phyloP scores from a whole-genome alignment of 805 yeast genomes.

The Suhomyces emberorum region DNA sequence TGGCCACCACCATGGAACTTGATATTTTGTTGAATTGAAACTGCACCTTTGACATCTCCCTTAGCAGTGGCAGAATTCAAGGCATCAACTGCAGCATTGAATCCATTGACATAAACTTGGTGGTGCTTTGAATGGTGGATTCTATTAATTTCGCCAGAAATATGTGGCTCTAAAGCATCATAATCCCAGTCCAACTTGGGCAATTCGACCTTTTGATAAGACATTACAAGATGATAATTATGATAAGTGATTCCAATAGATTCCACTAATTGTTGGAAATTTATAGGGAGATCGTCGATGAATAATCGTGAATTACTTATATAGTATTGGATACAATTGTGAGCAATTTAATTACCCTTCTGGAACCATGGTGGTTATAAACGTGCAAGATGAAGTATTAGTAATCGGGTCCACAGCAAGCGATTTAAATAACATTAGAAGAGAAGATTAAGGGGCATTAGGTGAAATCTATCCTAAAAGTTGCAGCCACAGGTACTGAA shows the following conservation, averaged over 20 bases:
- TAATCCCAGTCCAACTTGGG: constrained; percentile 48
- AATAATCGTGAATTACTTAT: not conserved
- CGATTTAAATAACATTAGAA: no score
- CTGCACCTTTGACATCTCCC: constrained; percentile 39
- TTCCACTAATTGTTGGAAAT: not conserved
- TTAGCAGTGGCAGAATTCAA: constrained; percentile 31
- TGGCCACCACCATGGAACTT: constrained; percentile 53
- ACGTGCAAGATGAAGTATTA: no score
- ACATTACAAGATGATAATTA: no score
- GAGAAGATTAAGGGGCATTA: no score
- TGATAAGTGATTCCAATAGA: no score
- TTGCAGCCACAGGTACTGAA: no score
- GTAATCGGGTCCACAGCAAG: no score
- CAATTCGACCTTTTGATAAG: constrained; percentile 13
- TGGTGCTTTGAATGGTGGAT: constrained; percentile 50
- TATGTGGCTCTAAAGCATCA: constrained; percentile 47
- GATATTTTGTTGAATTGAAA: constrained; percentile 44
- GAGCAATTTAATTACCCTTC: constrained; percentile 1
- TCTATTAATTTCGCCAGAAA: constrained; percentile 45
- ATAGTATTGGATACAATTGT: not conserved
- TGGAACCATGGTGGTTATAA: constrained; percentile 7
- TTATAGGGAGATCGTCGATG: not conserved
- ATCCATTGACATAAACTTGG: constrained; percentile 47
- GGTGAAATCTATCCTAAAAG: no score
- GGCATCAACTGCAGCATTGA: constrained; percentile 44